These are phyloP conservation scores for Combretum micranthum DNA, from an alignment of 345 rosid genomes.

Conservation along the genomic window DNA sequence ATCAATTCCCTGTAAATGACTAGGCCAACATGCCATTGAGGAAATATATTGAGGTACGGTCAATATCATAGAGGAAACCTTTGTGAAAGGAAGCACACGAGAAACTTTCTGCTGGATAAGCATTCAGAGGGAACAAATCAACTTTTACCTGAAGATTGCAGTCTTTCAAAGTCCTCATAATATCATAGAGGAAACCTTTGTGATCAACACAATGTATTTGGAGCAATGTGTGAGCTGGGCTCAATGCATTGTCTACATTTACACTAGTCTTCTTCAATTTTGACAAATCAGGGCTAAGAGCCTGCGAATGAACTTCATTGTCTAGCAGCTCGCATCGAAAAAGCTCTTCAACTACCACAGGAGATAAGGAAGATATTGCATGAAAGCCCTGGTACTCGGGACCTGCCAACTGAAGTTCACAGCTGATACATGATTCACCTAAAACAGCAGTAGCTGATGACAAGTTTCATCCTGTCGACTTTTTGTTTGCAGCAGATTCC, in stretches of 20 bases:
- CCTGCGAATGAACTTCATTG: constrained; percentile 41
- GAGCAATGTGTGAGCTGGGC: constrained; percentile 74
- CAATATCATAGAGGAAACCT: too few species aligned
- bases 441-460: constrained; percentile 56
- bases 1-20: too few species aligned
- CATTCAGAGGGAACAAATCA: too few species aligned
- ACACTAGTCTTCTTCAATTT: constrained; percentile 46
- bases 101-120: too few species aligned
- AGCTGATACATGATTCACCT: constrained; percentile 68
- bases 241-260: constrained; percentile 61
- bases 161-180: constrained; percentile 77
- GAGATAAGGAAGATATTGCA: constrained; percentile 46
- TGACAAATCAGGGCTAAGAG: constrained; percentile 54
- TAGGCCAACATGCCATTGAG: too few species aligned
- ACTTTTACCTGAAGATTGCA: constrained; percentile 54
- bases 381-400: constrained; percentile 57
- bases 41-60: too few species aligned
- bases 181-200: constrained; percentile 76
- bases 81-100: too few species aligned
- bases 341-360: constrained; percentile 47
- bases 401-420: constrained; percentile 68
- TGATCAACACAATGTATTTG: constrained; percentile 64
- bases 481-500: constrained; percentile 70
- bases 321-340: constrained; percentile 40
- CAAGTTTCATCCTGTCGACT: constrained; percentile 47